A percentile compares a stretch with the other conserved stretches of the same genome.
phyloP scores from a whole-genome alignment of 805 yeast genomes.

The Yarrowia sp. region DNA sequence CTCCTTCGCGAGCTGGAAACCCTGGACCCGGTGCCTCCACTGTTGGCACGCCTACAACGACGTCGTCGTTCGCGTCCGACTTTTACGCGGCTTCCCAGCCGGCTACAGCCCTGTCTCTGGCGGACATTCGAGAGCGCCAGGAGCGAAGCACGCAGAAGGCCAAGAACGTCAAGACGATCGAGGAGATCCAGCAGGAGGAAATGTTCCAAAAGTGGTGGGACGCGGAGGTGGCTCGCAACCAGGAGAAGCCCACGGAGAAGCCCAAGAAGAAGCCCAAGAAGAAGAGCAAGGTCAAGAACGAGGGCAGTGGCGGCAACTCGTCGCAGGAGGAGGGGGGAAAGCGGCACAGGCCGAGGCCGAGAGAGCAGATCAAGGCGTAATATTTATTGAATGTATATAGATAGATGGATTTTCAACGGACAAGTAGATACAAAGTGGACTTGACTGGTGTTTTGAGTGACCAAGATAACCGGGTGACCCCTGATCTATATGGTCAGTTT shows the following conservation, averaged over 20 bases:
- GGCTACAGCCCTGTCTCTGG: conserved; percentile 25
- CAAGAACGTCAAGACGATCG: conserved; percentile 47
- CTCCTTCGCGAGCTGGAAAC: not conserved
- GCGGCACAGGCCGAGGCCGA: not conserved
- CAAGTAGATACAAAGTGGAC: too few species aligned
- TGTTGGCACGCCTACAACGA: not conserved
- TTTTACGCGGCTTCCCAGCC: conserved; percentile 4
- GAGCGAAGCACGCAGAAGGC: conserved; percentile 43
- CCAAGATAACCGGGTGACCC: too few species aligned
- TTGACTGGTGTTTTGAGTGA: too few species aligned
- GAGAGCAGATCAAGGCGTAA: conserved; percentile 12
- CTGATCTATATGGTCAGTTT: too few species aligned
- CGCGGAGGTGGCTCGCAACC: conserved; percentile 46
- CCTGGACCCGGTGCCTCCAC: not conserved
- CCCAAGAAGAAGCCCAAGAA: not conserved
- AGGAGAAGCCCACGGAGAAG: not conserved
- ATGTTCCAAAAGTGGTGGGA: conserved; percentile 89
- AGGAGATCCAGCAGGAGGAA: conserved; percentile 76
- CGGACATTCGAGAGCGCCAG: conserved; percentile 42
- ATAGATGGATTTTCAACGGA: too few species aligned
- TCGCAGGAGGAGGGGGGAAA: not conserved
- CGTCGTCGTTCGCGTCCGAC: not conserved
- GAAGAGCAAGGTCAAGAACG: not conserved
- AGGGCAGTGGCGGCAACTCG: not conserved
- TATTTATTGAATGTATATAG: conserved; percentile 6